Evolutionary conservation across 75 land plant species (phyloP).

Genomic region (Cupressus sempervirens): DNA sequence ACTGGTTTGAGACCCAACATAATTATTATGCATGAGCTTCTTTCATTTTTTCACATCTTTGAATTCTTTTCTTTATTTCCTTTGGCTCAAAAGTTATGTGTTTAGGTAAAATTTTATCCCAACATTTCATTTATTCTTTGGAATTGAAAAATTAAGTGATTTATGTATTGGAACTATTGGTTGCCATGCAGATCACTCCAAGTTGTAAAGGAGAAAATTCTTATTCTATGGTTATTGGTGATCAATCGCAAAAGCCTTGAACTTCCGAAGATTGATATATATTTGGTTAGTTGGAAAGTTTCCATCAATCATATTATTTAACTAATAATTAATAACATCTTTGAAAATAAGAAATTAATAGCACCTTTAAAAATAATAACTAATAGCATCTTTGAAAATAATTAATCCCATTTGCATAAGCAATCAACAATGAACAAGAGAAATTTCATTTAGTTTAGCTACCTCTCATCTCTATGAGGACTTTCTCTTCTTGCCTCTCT

Average conservation of each 20-base stretch:
- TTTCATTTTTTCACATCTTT: background rate
- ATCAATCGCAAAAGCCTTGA: conserved; percentile 75
- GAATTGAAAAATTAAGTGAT: background rate
- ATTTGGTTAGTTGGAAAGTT: conserved; percentile 47
- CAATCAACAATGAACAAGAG: conserved; percentile 81
- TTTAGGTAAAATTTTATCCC: background rate
- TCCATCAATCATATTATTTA: background rate
- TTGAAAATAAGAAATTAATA: no score
- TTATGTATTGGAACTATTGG: background rate
- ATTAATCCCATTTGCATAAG: conserved; percentile 90
- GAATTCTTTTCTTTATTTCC: background rate
- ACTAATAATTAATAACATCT: background rate
- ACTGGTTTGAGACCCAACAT: no score
- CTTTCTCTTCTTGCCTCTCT: conserved; percentile 80
- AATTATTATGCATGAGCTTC: no score
- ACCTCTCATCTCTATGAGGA: conserved; percentile 70
- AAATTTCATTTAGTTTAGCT: conserved; percentile 67
- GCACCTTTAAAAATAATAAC: no score
- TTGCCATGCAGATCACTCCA: conserved; percentile 80
- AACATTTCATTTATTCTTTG: background rate
- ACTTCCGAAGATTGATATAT: conserved; percentile 88
- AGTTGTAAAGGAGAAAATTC: conserved; percentile 84
- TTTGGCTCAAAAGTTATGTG: background rate
- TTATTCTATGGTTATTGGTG: conserved; percentile 84
- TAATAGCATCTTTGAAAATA: no score